A percentile compares a stretch with the other conserved stretches of the same genome.
Conservation (phyloP, 2,329 filamentous ascomycete genomes). For the Fusarium agapanthi region DNA sequence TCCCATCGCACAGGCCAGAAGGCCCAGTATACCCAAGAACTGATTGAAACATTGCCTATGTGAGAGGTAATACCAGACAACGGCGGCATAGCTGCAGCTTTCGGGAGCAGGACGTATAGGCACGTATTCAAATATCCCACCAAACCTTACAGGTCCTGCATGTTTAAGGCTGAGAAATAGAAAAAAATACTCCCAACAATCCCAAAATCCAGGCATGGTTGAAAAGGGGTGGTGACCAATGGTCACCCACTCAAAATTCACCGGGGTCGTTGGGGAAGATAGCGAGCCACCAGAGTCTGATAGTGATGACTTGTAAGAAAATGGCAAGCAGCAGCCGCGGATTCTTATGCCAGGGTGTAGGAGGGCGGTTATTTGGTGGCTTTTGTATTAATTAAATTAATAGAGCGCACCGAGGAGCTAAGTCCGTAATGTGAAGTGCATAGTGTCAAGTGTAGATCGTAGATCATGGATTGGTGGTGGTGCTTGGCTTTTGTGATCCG, state of each 20-base stretch:
- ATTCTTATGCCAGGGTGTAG: too few relatives aligned
- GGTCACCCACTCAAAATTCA: too few relatives aligned
- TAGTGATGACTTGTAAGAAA: too few relatives aligned
- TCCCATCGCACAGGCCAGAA: neutral
- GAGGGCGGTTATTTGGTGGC: neutral
- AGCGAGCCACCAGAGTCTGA: too few relatives aligned
- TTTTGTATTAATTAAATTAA: neutral
- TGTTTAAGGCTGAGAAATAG: neutral
- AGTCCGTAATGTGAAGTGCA: neutral
- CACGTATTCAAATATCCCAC: neutral
- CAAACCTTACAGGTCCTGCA: neutral
- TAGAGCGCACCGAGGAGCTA: neutral
- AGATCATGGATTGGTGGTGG: neutral
- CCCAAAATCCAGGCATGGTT: neutral
- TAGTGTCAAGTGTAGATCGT: neutral
- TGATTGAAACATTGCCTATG: slow-evolving; percentile 7
- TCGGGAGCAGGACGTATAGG: neutral
- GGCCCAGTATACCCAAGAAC: neutral
- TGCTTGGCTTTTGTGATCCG: neutral
- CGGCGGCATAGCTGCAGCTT: neutral
- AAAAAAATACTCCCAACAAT: neutral
- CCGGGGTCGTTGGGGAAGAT: too few relatives aligned
- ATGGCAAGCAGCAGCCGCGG: too few relatives aligned
- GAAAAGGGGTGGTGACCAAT: neutral
- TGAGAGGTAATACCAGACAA: neutral